A percentile compares a stretch with the other conserved stretches of the same genome.
These are phyloP conservation scores for Dictyostelium capitatum DNA, from an alignment of 78 protist species.

Conservation along the genomic window DNA sequence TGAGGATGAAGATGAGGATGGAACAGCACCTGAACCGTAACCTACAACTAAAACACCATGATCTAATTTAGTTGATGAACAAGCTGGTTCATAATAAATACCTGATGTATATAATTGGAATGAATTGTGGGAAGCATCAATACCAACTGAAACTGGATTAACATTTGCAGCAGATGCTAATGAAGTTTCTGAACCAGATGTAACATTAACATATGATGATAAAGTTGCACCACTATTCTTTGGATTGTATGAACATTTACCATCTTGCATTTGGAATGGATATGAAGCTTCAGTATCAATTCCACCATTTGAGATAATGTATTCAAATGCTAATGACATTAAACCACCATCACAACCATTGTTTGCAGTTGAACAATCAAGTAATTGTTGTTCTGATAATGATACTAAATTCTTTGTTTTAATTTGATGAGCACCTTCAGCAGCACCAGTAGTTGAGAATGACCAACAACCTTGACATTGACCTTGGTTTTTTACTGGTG, in stretches of 20 bases:
- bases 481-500: constrained; percentile 86
- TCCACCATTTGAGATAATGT: constrained; percentile 77
- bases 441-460: constrained; percentile 80
- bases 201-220: constrained; percentile 64
- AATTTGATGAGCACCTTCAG: constrained; percentile 81
- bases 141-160: constrained; percentile 92
- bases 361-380: constrained; percentile 87
- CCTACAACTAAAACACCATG: constrained; percentile 95
- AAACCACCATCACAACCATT: constrained; percentile 91
- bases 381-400: constrained; percentile 89
- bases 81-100: constrained; percentile 79
- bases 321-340: constrained; percentile 85
- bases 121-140: constrained; percentile 89
- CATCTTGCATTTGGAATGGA: constrained; percentile 85
- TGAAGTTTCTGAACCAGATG: constrained; percentile 66
- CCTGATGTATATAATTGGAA: constrained; percentile 93
- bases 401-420: neutral
- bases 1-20: neutral
- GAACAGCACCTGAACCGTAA: constrained; percentile 26
- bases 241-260: constrained; percentile 59
- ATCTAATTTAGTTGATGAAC: constrained; percentile 86
- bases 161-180: constrained; percentile 80
- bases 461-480: constrained; percentile 91
- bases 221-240: constrained; percentile 70
- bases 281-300: constrained; percentile 90